Percentiles rank a stretch among this genome's conserved stretches.
These are phyloP conservation scores for Microbotryum intermedium DNA, from an alignment of 1,284 basidiomycete genomes.

Conservation along the genomic window DNA sequence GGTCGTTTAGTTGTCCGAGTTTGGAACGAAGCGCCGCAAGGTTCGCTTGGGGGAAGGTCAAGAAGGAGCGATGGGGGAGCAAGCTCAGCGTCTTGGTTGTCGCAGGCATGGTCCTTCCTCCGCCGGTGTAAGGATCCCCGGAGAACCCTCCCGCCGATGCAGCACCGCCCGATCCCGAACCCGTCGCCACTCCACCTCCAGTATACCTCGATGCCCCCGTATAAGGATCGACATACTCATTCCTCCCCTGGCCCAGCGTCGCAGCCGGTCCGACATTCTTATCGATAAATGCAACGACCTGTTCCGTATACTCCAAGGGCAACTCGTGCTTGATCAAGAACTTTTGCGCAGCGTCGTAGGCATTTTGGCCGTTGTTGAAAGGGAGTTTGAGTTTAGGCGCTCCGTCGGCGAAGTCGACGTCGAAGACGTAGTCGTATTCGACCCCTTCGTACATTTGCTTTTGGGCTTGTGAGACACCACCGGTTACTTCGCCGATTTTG, in stretches of 20 bases:
- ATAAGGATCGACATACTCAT: slow-evolving; percentile 76
- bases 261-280: slow-evolving; percentile 70
- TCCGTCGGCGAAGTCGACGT: slow-evolving; percentile 91
- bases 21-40: slow-evolving; percentile 77
- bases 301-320: slow-evolving; percentile 71
- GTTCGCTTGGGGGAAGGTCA: slow-evolving; percentile 80
- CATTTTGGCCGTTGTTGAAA: slow-evolving; percentile 85
- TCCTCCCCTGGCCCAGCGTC: slow-evolving; percentile 46
- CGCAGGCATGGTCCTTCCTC: slow-evolving; percentile 16
- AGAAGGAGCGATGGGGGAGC: slow-evolving; percentile 39
- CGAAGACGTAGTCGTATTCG: slow-evolving; percentile 98
- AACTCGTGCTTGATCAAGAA: slow-evolving; percentile 82
- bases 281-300: slow-evolving; percentile 90
- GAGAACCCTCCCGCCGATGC: slow-evolving; percentile 9
- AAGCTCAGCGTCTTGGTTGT: background rate
- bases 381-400: slow-evolving; percentile 88
- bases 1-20: slow-evolving; percentile 68
- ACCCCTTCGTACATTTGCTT: slow-evolving; percentile 80
- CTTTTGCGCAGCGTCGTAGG: slow-evolving; percentile 77
- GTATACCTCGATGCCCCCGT: slow-evolving; percentile 67
- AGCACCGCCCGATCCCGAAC: background rate
- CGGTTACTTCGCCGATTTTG: slow-evolving; percentile 92
- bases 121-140: slow-evolving; percentile 42
- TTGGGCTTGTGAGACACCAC: slow-evolving; percentile 74
- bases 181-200: slow-evolving; percentile 10